Conservation (phyloP, 495 filamentous ascomycete species). For the Neurospora sp. region DNA sequence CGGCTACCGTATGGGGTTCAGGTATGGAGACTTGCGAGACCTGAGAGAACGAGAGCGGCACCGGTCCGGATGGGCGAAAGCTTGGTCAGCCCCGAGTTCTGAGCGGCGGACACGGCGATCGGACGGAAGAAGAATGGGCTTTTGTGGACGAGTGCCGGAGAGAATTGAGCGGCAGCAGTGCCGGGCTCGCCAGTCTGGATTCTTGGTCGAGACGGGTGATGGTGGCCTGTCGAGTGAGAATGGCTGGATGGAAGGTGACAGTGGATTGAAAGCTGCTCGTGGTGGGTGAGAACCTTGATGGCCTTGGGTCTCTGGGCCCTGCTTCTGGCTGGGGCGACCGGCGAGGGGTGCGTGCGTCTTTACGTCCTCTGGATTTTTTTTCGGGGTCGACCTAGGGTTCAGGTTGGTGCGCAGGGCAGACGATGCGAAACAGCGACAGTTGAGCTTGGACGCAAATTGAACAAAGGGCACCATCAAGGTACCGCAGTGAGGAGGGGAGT, state of each 20-base stretch:
- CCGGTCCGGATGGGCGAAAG: background rate
- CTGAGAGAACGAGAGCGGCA: background rate
- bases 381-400: background rate
- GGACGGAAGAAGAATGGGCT: background rate
- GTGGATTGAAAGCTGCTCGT: slow-evolving; percentile 1
- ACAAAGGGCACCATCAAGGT: background rate
- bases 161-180: background rate
- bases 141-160: background rate
- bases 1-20: background rate
- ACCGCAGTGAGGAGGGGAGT: background rate
- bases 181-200: background rate
- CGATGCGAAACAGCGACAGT: background rate
- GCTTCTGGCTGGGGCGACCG: background rate
- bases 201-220: background rate
- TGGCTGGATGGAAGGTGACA: background rate
- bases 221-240: background rate
- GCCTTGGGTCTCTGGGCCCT: background rate
- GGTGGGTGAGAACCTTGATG: slow-evolving; percentile 16
- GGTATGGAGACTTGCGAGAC: background rate
- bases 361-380: background rate
- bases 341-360: background rate
- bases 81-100: background rate
- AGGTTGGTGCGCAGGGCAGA: background rate
- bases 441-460: background rate
- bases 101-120: background rate